phyloP scores from a whole-genome alignment of 257 asterid species.

The Leptodermis oblonga region DNA sequence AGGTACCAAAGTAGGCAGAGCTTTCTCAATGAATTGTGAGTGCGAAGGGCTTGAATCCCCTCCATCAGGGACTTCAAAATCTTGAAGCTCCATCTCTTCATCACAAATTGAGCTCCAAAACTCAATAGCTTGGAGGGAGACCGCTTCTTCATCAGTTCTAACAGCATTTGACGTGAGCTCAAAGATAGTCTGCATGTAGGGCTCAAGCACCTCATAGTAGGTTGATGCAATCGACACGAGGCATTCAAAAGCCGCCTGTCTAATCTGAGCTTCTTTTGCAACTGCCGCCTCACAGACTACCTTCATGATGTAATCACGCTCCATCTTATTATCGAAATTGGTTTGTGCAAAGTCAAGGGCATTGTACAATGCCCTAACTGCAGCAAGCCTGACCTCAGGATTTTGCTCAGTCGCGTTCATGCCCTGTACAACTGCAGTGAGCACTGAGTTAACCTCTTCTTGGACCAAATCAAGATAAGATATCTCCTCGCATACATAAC shows the following conservation, averaged over 20 bases:
- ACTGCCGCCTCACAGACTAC: slow-evolving; percentile 72
- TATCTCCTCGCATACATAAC: slow-evolving; percentile 88
- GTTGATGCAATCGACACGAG: slow-evolving; percentile 78
- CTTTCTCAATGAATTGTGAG: slow-evolving; percentile 69
- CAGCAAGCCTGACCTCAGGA: slow-evolving; percentile 73
- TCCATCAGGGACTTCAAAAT: slow-evolving; percentile 46
- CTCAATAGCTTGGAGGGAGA: slow-evolving; percentile 85
- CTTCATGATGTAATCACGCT: slow-evolving; percentile 82
- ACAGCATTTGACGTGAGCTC: slow-evolving; percentile 81
- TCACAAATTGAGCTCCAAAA: slow-evolving; percentile 95
- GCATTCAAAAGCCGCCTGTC: slow-evolving; percentile 87
- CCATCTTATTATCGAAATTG: slow-evolving; percentile 79
- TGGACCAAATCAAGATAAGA: slow-evolving; percentile 67
- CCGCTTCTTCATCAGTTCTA: slow-evolving; percentile 69
- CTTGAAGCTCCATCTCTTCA: slow-evolving; percentile 78
- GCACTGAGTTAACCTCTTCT: slow-evolving; percentile 72
- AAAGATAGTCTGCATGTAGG: slow-evolving; percentile 73
- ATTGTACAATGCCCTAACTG: slow-evolving; percentile 69
- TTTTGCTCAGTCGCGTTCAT: slow-evolving; percentile 65
- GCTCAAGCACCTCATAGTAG: slow-evolving; percentile 68
- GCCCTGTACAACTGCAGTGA: slow-evolving; percentile 87
- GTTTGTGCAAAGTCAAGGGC: slow-evolving; percentile 91
- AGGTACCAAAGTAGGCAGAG: slow-evolving; percentile 68
- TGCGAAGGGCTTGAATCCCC: slow-evolving; percentile 55
- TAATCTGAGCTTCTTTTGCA: slow-evolving; percentile 62